Evolutionary conservation across 805 yeast species (phyloP).

Genomic region (Monosporozyma siamensis): DNA sequence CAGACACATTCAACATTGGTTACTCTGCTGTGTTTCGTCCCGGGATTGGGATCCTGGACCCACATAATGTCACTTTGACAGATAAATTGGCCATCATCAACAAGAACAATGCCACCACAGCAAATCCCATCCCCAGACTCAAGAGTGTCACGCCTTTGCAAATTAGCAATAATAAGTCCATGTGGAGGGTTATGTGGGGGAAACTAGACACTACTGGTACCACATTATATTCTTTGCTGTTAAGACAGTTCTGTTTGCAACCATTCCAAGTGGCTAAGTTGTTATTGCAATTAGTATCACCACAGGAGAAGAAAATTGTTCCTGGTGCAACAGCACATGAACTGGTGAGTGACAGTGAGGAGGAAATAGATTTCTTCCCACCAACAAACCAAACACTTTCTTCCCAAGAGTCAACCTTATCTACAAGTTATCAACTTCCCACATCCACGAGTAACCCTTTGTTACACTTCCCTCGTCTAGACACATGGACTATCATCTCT

Average conservation of each 20-base stretch:
- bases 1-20: conserved; percentile 57
- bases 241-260: conserved; percentile 1
- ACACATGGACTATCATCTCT: neutral
- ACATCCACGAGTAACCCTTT: too few species aligned
- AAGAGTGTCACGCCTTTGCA: too few species aligned
- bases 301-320: neutral
- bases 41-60: conserved; percentile 51
- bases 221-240: neutral
- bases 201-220: too few species aligned
- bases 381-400: neutral
- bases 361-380: conserved; percentile 4
- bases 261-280: conserved; percentile 1
- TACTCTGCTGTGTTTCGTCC: conserved; percentile 52
- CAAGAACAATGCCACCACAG: neutral
- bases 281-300: neutral
- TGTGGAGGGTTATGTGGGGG: too few species aligned
- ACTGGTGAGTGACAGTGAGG: neutral
- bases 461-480: neutral
- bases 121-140: too few species aligned
- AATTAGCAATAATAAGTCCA: too few species aligned
- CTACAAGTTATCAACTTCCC: too few species aligned
- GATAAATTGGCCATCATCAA: conserved; percentile 28
- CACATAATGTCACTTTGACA: conserved; percentile 33
- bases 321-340: neutral
- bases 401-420: too few species aligned